Percentiles rank a stretch among this genome's conserved stretches.
Evolutionary conservation across 2,329 filamentous ascomycete genomes (phyloP).

Genomic region (Falciphora oryzae): DNA sequence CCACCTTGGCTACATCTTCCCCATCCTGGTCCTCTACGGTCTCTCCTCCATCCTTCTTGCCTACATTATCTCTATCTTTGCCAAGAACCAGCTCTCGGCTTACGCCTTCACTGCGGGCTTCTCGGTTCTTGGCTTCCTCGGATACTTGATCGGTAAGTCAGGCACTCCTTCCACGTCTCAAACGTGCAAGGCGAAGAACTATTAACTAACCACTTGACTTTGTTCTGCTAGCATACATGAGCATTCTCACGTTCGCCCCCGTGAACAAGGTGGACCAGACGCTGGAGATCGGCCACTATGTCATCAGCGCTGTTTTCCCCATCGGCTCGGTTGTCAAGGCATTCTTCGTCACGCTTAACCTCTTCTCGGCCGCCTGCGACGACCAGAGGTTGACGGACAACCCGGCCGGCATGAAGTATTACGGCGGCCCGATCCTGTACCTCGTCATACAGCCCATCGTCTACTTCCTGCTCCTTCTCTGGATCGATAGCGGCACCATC

Average conservation of each 20-base stretch:
- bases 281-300: constrained; percentile 67
- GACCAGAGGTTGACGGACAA: constrained; percentile 57
- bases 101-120: constrained; percentile 78
- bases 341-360: constrained; percentile 72
- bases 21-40: constrained; percentile 76
- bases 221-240: constrained; percentile 60
- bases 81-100: constrained; percentile 71
- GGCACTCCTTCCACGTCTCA: too few species aligned
- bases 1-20: constrained; percentile 72
- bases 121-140: constrained; percentile 65
- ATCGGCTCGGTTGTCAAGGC: constrained; percentile 69
- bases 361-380: constrained; percentile 75
- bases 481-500: constrained; percentile 71
- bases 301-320: constrained; percentile 67
- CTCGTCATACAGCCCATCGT: constrained; percentile 67
- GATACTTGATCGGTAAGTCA: constrained; percentile 57
- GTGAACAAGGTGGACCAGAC: constrained; percentile 61
- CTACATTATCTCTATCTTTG: constrained; percentile 77
- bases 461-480: constrained; percentile 68
- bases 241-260: constrained; percentile 68
- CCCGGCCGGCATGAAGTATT: constrained; percentile 65
- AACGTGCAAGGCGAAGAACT: too few species aligned
- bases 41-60: constrained; percentile 69
- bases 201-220: too few species aligned
- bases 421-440: constrained; percentile 81